Base-by-base conservation (phyloP, 768 basidiomycete genomes). In the Boletus reticuloceps region DNA sequence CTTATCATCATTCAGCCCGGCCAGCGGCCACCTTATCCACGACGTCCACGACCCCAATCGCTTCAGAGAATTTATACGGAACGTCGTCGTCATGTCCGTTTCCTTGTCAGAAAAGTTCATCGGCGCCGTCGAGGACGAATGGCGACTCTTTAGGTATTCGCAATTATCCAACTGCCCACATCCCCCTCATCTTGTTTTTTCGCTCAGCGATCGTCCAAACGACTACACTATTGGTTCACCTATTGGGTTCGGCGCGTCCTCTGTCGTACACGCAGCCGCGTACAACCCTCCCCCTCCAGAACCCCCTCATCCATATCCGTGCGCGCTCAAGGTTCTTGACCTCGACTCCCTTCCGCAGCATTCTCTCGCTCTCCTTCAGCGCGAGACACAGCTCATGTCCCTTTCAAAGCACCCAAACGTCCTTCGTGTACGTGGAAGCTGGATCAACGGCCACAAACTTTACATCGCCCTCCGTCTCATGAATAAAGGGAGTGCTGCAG, bases 401-500 rank as follows among this genome's bases (percentile, higher is more conserved):
- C 80, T 95, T 6, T 89, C 85, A 12, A 95, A 95, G 63, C 93
- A 94, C 56, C 91, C 91, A n/a, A 93, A 95, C 60, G 92, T 95
- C 19, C 78, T 95, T 13, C 89, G 93, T 53, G 93, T 96, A 5
- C 86, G 93, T 61, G 93, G 93, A 17, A 87, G 86, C 16, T 96
- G 94, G 94, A 80, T 90, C 64, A 79, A 84, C 6, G 92, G 89
- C 40, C 87, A 89, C 70, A 89, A 88, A 64, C 79, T 96, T 8
- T 82, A 84, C 67, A 95, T 96, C 57, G 93, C 93, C 9, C 75
- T 93, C 53, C 89, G 92, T 49, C 82, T 94, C 47, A 94, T 94
- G 91, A 91, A 87, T 66, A 89, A 84, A 55, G 92, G 92, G 20
- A 91, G 89, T 62, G 88, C 89, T 9, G 83, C 88, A 31, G 90